Conservation (phyloP, 140 eudicot genomes). For the Stevia rebaudiana region DNA sequence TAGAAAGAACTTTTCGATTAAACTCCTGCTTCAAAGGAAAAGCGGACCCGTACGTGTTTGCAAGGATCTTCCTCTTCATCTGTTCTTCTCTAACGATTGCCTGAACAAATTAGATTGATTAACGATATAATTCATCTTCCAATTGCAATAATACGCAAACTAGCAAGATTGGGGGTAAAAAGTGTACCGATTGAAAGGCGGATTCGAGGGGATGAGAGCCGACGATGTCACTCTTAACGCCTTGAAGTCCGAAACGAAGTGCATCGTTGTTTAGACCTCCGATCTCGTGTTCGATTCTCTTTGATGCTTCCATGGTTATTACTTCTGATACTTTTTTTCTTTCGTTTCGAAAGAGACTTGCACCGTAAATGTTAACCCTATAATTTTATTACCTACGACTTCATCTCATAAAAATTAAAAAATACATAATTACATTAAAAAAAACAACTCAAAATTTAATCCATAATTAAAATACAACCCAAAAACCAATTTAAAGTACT, state of each 20-base stretch:
- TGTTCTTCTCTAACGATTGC: constrained; percentile 47
- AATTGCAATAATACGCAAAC: background rate
- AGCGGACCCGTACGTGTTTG: constrained; percentile 75
- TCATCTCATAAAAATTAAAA: no score
- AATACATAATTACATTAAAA: no score
- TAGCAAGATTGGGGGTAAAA: background rate
- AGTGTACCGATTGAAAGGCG: constrained; percentile 56
- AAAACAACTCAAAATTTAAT: no score
- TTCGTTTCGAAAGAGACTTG: background rate
- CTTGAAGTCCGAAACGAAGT: constrained; percentile 81
- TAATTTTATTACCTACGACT: no score
- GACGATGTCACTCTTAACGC: constrained; percentile 75
- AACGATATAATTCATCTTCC: background rate
- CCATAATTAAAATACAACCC: no score
- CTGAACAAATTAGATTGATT: constrained; percentile 28
- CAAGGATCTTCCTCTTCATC: constrained; percentile 58
- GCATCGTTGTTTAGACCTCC: constrained; percentile 70
- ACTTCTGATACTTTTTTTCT: background rate
- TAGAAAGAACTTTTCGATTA: constrained; percentile 73
- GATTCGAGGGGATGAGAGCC: constrained; percentile 87
- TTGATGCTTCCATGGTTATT: constrained; percentile 48
- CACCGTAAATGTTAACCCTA: no score
- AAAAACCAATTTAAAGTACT: no score
- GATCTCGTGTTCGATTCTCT: constrained; percentile 64
- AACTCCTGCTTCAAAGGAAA: constrained; percentile 83